These are phyloP conservation scores for Entonaema liquescens DNA, from an alignment of 495 filamentous ascomycete genomes.

Conservation along the genomic window DNA sequence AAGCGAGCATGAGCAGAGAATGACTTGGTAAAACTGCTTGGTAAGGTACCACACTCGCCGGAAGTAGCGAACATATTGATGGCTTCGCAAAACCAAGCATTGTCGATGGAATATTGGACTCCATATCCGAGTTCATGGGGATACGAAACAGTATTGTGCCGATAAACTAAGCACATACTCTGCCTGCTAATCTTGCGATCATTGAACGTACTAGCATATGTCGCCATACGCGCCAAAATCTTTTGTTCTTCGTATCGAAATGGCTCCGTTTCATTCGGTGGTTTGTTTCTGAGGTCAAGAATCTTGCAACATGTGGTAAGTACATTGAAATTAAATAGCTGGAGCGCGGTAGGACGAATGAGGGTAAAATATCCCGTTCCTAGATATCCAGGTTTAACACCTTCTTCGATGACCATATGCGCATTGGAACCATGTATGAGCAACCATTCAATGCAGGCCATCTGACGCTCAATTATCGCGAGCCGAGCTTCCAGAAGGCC, in stretches of 20 bases:
- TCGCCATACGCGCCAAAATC: not conserved
- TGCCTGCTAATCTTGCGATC: not conserved
- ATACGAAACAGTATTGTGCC: no score
- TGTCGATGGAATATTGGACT: not conserved
- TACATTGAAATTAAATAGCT: not conserved
- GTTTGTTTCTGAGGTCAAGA: not conserved
- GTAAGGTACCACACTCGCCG: not conserved
- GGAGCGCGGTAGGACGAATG: not conserved
- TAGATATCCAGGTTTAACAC: not conserved
- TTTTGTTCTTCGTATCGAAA: not conserved
- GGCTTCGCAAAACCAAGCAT: not conserved
- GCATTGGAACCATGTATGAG: not conserved
- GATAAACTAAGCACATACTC: not conserved
- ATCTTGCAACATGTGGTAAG: not conserved
- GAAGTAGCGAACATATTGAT: not conserved
- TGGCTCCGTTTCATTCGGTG: no score
- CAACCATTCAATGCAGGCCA: not conserved
- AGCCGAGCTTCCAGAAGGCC: not conserved
- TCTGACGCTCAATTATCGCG: not conserved
- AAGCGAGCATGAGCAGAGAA: not conserved
- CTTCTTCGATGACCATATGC: not conserved
- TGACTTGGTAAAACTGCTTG: not conserved
- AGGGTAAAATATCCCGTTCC: no score
- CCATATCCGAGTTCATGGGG: not conserved
- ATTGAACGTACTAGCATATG: not conserved